A percentile compares a stretch with the other conserved stretches of the same genome.
Conservation (phyloP, 441 rosid genomes). For the Erodium trifolium region DNA sequence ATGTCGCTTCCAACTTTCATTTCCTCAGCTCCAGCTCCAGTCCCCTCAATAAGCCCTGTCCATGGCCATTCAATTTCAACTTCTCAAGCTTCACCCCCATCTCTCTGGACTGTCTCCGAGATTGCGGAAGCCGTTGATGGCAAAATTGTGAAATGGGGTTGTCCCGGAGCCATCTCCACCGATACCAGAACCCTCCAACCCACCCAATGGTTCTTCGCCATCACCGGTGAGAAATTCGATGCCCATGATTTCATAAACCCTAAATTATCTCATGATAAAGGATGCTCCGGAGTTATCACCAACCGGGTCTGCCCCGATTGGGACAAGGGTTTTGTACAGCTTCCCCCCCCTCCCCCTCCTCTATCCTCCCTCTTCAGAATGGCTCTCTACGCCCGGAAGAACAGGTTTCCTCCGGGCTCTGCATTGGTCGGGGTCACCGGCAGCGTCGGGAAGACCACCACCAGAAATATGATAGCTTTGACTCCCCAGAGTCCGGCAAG, state of each 20-base stretch:
- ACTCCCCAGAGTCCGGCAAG: slow-evolving; percentile 17
- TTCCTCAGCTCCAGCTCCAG: too few relatives aligned
- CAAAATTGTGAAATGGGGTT: slow-evolving; percentile 26
- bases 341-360: slow-evolving; percentile 17
- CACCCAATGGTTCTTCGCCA: slow-evolving; percentile 29
- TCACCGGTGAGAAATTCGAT: slow-evolving; percentile 21
- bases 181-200: slow-evolving; percentile 29
- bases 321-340: slow-evolving; percentile 28
- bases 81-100: background rate
- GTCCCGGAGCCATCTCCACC: slow-evolving; percentile 26
- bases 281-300: slow-evolving; percentile 30
- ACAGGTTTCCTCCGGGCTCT: slow-evolving; percentile 10
- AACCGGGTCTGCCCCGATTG: slow-evolving; percentile 25
- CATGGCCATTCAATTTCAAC: background rate
- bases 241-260: slow-evolving; percentile 29
- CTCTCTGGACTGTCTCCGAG: slow-evolving; percentile 22
- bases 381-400: slow-evolving; percentile 25
- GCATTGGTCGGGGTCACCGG: slow-evolving; percentile 23
- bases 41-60: too few relatives aligned
- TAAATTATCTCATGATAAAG: slow-evolving; percentile 15
- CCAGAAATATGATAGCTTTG: slow-evolving; percentile 26
- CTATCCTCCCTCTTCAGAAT: slow-evolving; percentile 18
- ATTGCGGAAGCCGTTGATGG: slow-evolving; percentile 28
- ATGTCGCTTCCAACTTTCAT: too few relatives aligned
- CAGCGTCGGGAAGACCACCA: slow-evolving; percentile 29